Conservation (phyloP, 2,329 filamentous ascomycete species). For the Lasiodiplodia sp. region DNA sequence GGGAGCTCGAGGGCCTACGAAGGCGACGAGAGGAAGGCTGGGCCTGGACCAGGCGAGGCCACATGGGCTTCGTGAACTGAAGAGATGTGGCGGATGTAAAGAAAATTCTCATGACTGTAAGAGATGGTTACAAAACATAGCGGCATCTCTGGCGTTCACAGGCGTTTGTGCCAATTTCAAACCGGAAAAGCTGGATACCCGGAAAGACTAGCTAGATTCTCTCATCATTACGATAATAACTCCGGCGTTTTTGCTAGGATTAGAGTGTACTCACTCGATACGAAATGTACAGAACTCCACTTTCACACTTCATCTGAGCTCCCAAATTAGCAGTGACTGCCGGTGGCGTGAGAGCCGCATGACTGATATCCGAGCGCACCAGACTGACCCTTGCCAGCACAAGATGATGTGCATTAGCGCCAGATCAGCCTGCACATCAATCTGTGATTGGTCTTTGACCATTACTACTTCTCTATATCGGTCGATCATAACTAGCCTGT, state of each 20-base stretch:
- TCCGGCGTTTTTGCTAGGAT: constrained; percentile 15
- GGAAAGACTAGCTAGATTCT: constrained; percentile 25
- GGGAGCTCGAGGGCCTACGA: constrained; percentile 30
- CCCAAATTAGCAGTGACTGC: constrained; percentile 5
- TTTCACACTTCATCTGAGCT: constrained; percentile 4
- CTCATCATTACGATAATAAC: constrained; percentile 20
- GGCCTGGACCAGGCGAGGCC: constrained; percentile 26
- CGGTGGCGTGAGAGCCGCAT: constrained; percentile 15
- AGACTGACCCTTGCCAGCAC: not conserved
- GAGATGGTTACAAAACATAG: constrained; percentile 2
- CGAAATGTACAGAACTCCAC: constrained; percentile 25
- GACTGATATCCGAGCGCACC: not conserved
- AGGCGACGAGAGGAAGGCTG: constrained; percentile 27
- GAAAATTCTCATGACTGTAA: constrained; percentile 11
- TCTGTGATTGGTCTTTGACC: not conserved
- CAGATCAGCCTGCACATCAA: not conserved
- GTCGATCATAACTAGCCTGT: not conserved
- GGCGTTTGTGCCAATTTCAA: constrained; percentile 15
- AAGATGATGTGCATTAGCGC: constrained; percentile 1
- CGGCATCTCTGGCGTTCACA: constrained; percentile 20
- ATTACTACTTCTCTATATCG: not conserved
- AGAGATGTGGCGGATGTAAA: not conserved
- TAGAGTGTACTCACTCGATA: constrained; percentile 21
- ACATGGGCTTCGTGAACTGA: constrained; percentile 27
- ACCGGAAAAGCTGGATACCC: constrained; percentile 28